These are phyloP conservation scores for Fusarium cicatricum DNA, from an alignment of 2,329 filamentous ascomycete species.

Conservation along the genomic window DNA sequence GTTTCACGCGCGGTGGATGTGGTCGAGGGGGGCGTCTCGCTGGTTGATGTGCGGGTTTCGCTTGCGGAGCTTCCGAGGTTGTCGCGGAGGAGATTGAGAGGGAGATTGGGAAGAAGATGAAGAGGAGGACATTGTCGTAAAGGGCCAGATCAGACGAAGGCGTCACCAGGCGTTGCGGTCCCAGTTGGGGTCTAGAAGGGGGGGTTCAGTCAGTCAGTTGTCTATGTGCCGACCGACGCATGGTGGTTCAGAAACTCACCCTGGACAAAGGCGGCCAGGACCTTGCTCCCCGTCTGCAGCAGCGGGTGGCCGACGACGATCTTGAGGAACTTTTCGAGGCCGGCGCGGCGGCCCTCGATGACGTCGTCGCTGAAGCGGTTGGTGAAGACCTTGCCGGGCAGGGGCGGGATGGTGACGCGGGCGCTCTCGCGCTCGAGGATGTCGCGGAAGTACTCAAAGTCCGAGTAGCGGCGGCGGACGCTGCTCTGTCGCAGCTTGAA, in stretches of 20 bases:
- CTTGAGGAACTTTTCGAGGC: constrained; percentile 93
- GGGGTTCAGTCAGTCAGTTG: too few species aligned
- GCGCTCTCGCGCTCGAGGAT: constrained; percentile 96
- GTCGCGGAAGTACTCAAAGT: constrained; percentile 99
- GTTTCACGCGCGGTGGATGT: constrained; percentile 17
- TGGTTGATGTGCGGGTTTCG: constrained; percentile 30
- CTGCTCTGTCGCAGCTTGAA: constrained; percentile 93
- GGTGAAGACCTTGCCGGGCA: constrained; percentile 97
- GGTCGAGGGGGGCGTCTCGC: constrained; percentile 33
- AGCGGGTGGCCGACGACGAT: constrained; percentile 97
- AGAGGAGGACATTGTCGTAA: constrained; percentile 29
- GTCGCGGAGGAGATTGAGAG: constrained; percentile 18
- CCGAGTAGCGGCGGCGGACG: constrained; percentile 93
- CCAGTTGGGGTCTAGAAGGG: constrained; percentile 79
- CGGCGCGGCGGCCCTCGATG: constrained; percentile 91
- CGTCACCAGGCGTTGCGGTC: constrained; percentile 87
- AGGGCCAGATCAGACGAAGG: constrained; percentile 34
- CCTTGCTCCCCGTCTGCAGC: constrained; percentile 96
- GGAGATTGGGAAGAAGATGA: constrained; percentile 25
- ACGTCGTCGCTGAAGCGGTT: constrained; percentile 98
- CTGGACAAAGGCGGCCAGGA: constrained; percentile 95
- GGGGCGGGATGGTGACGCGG: constrained; percentile 91
- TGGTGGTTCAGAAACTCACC: constrained; percentile 72
- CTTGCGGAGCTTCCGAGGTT: constrained; percentile 42
- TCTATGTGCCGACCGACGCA: too few species aligned